Conservation (phyloP, 805 yeast species). For the Saitoella complicata region DNA sequence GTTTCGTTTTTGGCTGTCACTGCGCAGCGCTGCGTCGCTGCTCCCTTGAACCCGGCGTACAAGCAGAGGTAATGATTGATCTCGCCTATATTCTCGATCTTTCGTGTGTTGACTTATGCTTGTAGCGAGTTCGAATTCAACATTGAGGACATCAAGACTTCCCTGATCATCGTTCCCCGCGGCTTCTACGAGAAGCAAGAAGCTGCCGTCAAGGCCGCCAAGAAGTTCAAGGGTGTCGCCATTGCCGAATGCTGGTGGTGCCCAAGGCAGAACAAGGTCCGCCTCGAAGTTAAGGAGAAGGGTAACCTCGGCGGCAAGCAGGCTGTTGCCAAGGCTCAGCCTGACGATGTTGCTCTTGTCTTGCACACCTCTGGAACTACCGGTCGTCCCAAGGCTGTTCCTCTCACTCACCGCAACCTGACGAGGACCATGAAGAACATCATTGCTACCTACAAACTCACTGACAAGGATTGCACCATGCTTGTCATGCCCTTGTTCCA, state of each 20-base stretch:
- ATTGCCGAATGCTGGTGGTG: slow-evolving; percentile 40
- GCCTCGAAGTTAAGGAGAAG: slow-evolving; percentile 11
- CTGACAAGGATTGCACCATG: slow-evolving; percentile 36
- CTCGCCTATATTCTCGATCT: no score
- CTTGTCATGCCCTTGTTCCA: slow-evolving; percentile 67
- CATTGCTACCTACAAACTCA: slow-evolving; percentile 37
- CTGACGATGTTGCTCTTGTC: slow-evolving; percentile 43
- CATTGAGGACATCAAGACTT: slow-evolving; percentile 41
- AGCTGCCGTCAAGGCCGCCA: slow-evolving; percentile 37
- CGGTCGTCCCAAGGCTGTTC: slow-evolving; percentile 62
- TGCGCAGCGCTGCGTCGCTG: slow-evolving; percentile 41
- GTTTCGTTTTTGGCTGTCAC: slow-evolving; percentile 42
- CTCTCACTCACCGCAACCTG: slow-evolving; percentile 48
- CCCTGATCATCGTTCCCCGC: slow-evolving; percentile 40
- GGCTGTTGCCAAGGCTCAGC: slow-evolving; percentile 19
- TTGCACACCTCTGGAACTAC: slow-evolving; percentile 66
- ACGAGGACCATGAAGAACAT: slow-evolving; percentile 45
- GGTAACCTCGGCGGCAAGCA: slow-evolving; percentile 19
- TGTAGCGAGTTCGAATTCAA: slow-evolving; percentile 43
- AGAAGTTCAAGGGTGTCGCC: slow-evolving; percentile 26
- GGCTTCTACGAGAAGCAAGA: slow-evolving; percentile 28
- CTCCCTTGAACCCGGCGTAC: slow-evolving; percentile 53
- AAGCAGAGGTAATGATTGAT: slow-evolving; percentile 22
- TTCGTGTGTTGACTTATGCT: no score
- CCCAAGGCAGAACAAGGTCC: slow-evolving; percentile 26